Evolutionary conservation across 2,329 filamentous ascomycete genomes (phyloP), one percentile per base, ranked within the genome.

Genomic region (Microdochium paspali): DNA sequence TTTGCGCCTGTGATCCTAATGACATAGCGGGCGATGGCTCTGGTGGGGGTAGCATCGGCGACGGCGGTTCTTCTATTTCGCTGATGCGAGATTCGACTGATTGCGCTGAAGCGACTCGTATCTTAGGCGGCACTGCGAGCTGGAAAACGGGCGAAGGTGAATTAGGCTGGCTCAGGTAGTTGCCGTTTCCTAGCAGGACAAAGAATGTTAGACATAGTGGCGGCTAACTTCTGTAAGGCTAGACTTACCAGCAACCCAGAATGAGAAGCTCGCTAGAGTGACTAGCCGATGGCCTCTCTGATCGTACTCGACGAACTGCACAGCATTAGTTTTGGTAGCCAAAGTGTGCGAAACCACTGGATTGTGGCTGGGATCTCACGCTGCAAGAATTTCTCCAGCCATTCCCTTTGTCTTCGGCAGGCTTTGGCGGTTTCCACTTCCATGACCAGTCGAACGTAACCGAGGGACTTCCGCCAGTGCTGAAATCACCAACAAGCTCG

Each of bases 361-460:
- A 7, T 10, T 21, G n/a, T 25, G 21, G 23, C 25, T 20, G 15
- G n/a, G 15, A 20, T 68, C 78, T 52, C 72, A 89, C 85, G 64
- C 89, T 96, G 74, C 93, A 97, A 57, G 85, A 87, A 61, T 94
- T 97, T 61, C 89, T 87, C 91, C 93, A 98, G 42, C 93, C 93
- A 49, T 90, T 89, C 25, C 87, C 87, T 58, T 80, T 81, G 62
- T 96, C 90, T 61, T 96, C 90, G 15, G 71, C 69, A 13, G 71
- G 60, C 72, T 89, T 95, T 31, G 93, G 93, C 9, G 93, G 88
- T 61, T 86, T 89, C 90, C 91, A 98, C 72, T 85, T 93, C 93
- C 93, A 98, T 7, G 85, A 84, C 90, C 91, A 98, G 54, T 91
- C 85, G 61, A 96, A 96, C 28, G 89, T 83, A 25, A 95, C 84